A percentile compares a stretch with the other conserved stretches of the same genome.
Evolutionary conservation across 2,329 filamentous ascomycete genomes (phyloP).

Genomic region (Epicoccum nigrum): DNA sequence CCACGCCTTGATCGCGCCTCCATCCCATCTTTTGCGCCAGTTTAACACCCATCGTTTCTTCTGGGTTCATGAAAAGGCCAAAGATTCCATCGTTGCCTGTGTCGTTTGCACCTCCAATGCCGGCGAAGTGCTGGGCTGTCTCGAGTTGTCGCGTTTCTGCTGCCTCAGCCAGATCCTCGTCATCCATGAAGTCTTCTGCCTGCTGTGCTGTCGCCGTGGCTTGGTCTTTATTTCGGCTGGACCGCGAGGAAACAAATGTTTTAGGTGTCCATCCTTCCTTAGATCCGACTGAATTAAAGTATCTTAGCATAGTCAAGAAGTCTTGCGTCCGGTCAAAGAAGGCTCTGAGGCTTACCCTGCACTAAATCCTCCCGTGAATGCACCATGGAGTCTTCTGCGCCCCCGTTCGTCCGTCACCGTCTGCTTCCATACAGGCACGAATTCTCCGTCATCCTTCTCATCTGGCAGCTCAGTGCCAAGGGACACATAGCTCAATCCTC

Average conservation of each 20-base stretch:
- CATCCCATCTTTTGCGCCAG: slow-evolving; percentile 93
- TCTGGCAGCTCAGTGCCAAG: slow-evolving; percentile 80
- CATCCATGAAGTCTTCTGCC: slow-evolving; percentile 96
- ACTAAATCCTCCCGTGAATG: slow-evolving; percentile 95
- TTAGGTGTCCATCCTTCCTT: slow-evolving; percentile 97
- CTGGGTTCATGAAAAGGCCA: slow-evolving; percentile 72
- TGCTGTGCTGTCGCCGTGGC: slow-evolving; percentile 67
- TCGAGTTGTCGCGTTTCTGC: slow-evolving; percentile 78
- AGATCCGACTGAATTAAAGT: slow-evolving; percentile 97
- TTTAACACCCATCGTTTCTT: slow-evolving; percentile 86
- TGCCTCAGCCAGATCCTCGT: slow-evolving; percentile 88
- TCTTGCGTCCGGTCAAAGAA: slow-evolving; percentile 25
- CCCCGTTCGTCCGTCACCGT: slow-evolving; percentile 93
- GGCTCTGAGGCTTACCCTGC: slow-evolving; percentile 72
- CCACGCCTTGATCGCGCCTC: slow-evolving; percentile 91
- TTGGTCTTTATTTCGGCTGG: slow-evolving; percentile 75
- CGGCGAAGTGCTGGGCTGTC: slow-evolving; percentile 75
- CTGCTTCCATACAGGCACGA: slow-evolving; percentile 97
- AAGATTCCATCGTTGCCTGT: slow-evolving; percentile 63
- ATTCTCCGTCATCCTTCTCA: slow-evolving; percentile 87
- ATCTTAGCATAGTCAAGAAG: slow-evolving; percentile 62
- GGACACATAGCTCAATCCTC: slow-evolving; percentile 49
- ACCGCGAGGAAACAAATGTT: slow-evolving; percentile 87
- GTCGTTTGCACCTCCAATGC: slow-evolving; percentile 70
- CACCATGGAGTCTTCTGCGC: slow-evolving; percentile 88